These are phyloP conservation scores for Phlebiopsis gigantea DNA, from an alignment of 768 basidiomycete genomes.

Conservation along the genomic window DNA sequence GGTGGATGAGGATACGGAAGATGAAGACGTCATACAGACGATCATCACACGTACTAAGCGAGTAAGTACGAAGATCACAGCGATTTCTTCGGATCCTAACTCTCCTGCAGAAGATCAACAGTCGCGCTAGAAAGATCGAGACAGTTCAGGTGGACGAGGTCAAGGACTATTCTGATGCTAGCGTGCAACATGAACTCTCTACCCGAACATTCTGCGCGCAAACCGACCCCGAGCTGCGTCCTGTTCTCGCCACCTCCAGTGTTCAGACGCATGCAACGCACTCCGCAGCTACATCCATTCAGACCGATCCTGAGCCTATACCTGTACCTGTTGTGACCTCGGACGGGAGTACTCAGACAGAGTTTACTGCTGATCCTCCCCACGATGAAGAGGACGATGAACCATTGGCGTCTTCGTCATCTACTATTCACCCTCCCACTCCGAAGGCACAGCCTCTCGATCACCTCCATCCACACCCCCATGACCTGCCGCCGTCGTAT, in stretches of 20 bases:
- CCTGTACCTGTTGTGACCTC: slow-evolving; percentile 22
- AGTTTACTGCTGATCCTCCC: slow-evolving; percentile 43
- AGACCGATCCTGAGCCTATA: slow-evolving; percentile 35
- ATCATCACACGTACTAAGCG: slow-evolving; percentile 84
- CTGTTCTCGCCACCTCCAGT: slow-evolving; percentile 40
- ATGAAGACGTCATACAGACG: slow-evolving; percentile 77
- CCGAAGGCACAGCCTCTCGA: slow-evolving; percentile 46
- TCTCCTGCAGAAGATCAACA: slow-evolving; percentile 55
- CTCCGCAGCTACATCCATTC: slow-evolving; percentile 26
- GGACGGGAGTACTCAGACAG: slow-evolving; percentile 62
- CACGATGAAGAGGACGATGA: slow-evolving; percentile 37
- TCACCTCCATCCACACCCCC: slow-evolving; percentile 25
- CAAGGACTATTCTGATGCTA: slow-evolving; percentile 73
- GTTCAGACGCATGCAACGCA: slow-evolving; percentile 48
- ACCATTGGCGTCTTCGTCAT: slow-evolving; percentile 66
- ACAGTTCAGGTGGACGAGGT: slow-evolving; percentile 47
- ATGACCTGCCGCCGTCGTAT: slow-evolving; percentile 73
- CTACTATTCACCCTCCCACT: slow-evolving; percentile 66
- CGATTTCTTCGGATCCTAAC: not conserved
- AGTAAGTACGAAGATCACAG: slow-evolving; percentile 29
- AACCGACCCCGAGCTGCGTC: slow-evolving; percentile 55
- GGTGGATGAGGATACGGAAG: slow-evolving; percentile 52
- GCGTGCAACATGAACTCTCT: slow-evolving; percentile 62
- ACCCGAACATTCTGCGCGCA: slow-evolving; percentile 38
- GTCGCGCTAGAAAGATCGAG: slow-evolving; percentile 49